phyloP scores from a whole-genome alignment of 257 asterid species.

The Solanum gracilifrons region DNA sequence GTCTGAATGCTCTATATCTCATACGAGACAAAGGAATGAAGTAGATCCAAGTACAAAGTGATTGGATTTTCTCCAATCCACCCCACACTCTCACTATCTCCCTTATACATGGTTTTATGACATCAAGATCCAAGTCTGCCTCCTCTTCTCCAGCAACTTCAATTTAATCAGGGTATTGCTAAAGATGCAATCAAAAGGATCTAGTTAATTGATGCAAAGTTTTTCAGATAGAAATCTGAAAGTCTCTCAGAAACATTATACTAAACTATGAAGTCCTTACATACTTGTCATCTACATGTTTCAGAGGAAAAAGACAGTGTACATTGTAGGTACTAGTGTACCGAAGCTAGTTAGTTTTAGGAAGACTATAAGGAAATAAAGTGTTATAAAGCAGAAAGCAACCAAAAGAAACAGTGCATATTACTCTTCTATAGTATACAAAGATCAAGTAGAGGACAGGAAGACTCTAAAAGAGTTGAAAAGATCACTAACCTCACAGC shows the following conservation, averaged over 20 bases:
- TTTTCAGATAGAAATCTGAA: background rate
- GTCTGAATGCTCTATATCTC: background rate
- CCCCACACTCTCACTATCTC: background rate
- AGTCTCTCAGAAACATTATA: background rate
- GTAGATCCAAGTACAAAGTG: background rate
- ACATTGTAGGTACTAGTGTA: background rate
- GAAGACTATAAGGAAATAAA: background rate
- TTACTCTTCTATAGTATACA: background rate
- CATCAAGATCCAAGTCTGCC: background rate
- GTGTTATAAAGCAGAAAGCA: background rate
- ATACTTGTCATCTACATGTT: background rate
- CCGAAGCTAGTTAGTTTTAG: background rate
- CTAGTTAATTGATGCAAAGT: background rate
- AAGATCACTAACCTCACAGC: constrained; percentile 35
- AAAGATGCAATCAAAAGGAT: background rate
- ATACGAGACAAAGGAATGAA: background rate
- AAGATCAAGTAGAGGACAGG: background rate
- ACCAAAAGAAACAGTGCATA: background rate
- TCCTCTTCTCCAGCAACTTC: background rate
- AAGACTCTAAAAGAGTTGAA: background rate
- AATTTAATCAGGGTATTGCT: background rate
- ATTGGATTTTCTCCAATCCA: background rate
- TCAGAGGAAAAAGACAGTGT: background rate
- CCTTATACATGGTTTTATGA: background rate
- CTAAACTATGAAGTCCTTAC: background rate